Percentiles rank a stretch among this genome's conserved stretches.
Evolutionary conservation across 1,284 basidiomycete species (phyloP).

Genomic region (Microbotryum saponariae): DNA sequence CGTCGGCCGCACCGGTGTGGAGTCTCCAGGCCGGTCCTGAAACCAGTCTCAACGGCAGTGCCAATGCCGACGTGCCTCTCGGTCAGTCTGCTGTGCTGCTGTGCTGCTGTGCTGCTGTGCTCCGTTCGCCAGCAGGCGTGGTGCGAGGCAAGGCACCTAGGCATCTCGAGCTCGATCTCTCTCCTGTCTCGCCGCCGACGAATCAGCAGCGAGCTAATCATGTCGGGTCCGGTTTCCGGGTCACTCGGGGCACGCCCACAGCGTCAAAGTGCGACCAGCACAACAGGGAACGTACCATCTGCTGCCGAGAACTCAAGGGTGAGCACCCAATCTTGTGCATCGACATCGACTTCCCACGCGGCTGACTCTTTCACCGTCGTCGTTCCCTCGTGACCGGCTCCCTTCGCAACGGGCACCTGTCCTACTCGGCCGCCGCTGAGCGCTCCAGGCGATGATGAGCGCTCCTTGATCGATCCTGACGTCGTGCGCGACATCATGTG

Average conservation of each 20-base stretch:
- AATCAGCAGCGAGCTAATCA: slow-evolving; percentile 1
- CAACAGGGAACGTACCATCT: slow-evolving; percentile 30
- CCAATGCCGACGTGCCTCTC: slow-evolving; percentile 20
- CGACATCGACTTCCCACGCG: no score
- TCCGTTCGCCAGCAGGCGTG: neutral
- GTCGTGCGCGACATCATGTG: slow-evolving; percentile 58
- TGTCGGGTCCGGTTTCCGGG: neutral
- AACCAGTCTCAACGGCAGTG: slow-evolving; percentile 1
- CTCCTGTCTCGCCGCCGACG: neutral
- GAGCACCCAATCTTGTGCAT: no score
- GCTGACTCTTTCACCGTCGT: no score
- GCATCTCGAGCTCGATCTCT: no score
- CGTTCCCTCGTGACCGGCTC: no score
- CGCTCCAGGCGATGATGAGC: slow-evolving; percentile 53
- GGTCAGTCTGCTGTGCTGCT: slow-evolving; percentile 7
- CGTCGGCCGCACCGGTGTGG: slow-evolving; percentile 21
- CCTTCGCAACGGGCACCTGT: no score
- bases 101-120: neutral
- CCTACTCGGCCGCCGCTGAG: no score
- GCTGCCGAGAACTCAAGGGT: slow-evolving; percentile 32
- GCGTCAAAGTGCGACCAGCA: slow-evolving; percentile 31
- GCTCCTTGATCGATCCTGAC: slow-evolving; percentile 72
- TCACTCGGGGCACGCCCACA: neutral
- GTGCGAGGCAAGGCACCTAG: no score
- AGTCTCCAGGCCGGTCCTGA: slow-evolving; percentile 12